phyloP scores from a whole-genome alignment of 2,329 filamentous ascomycete species.

The Ilyonectria destructans region DNA sequence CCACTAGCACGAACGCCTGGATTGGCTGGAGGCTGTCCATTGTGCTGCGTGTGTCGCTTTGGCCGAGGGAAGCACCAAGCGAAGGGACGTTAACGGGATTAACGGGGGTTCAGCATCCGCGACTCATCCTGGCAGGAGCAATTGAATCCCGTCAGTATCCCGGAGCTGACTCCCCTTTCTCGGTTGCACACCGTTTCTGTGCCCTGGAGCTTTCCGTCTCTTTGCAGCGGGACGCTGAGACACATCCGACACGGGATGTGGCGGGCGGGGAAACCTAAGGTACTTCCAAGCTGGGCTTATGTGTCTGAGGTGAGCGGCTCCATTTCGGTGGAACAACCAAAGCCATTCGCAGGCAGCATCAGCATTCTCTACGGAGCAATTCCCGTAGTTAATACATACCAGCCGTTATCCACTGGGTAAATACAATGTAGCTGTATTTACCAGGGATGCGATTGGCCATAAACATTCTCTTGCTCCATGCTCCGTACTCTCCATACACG shows the following conservation, averaged over 20 bases:
- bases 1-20: conserved; percentile 42
- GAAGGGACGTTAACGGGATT: not conserved
- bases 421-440: conserved; percentile 2
- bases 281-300: no score
- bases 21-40: conserved; percentile 32
- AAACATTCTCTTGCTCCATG: conserved; percentile 1
- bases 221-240: conserved; percentile 13
- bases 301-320: no score
- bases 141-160: no score
- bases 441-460: not conserved
- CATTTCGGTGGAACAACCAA: not conserved
- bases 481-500: not conserved
- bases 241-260: conserved; percentile 3
- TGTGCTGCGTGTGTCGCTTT: not conserved
- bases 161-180: no score
- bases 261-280: conserved; percentile 21
- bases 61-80: conserved; percentile 6
- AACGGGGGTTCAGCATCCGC: no score
- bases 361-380: conserved; percentile 2
- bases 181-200: no score
- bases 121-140: no score
- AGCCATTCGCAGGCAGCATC: conserved; percentile 10
- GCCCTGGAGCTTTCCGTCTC: conserved; percentile 1
- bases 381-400: not conserved
- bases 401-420: not conserved